Percentiles rank a stretch among this genome's conserved stretches.
Evolutionary conservation across 306 rosid genomes (phyloP).

Genomic region (Ziziphus jujuba): DNA sequence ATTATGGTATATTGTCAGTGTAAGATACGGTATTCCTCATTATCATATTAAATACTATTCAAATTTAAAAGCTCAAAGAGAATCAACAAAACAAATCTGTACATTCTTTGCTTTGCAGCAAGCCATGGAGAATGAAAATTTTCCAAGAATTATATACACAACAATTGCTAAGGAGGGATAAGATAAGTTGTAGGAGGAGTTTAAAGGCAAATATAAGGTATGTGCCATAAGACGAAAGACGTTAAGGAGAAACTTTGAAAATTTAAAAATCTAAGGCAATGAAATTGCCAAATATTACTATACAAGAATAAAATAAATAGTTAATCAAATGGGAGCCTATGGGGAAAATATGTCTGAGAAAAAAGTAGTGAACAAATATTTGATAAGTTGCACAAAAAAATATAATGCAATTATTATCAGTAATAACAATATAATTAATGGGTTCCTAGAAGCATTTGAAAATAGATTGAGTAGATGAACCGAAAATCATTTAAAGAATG

Average conservation of each 20-base stretch:
- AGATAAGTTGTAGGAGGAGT: neutral
- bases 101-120: too few relatives aligned
- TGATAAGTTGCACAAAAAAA: neutral
- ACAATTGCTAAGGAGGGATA: neutral
- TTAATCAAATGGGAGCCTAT: slow-evolving; percentile 3
- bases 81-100: too few relatives aligned
- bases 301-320: neutral
- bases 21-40: neutral
- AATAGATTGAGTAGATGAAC: neutral
- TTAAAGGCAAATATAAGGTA: neutral
- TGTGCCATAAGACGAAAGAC: neutral
- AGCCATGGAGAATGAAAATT: neutral
- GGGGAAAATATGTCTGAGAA: neutral
- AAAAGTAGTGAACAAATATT: neutral
- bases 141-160: too few relatives aligned
- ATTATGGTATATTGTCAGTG: neutral
- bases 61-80: neutral
- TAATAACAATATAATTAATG: neutral
- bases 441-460: neutral
- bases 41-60: neutral
- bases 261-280: neutral
- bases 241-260: neutral
- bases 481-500: neutral
- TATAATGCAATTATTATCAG: neutral
- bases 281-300: slow-evolving; percentile 1